Evolutionary conservation across 1,284 basidiomycete genomes (phyloP).

Genomic region (Naganishia albida): DNA sequence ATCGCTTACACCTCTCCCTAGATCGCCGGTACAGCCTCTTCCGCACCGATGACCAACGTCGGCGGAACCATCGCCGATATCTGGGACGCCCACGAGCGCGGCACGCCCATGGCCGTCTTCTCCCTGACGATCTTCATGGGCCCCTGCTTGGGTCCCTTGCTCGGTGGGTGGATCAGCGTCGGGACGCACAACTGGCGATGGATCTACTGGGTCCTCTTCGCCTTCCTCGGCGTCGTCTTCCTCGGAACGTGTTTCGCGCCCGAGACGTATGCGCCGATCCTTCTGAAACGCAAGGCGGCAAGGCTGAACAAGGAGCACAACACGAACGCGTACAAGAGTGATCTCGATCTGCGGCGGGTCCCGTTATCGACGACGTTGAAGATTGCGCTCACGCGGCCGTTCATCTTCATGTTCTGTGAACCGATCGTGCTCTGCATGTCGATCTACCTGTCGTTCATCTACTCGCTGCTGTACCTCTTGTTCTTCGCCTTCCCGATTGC

Average conservation of each 20-base stretch:
- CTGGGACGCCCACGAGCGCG: slow-evolving; percentile 54
- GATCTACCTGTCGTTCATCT: slow-evolving; percentile 57
- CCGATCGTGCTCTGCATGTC: slow-evolving; percentile 55
- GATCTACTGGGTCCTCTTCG: slow-evolving; percentile 56
- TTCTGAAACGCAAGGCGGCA: slow-evolving; percentile 49
- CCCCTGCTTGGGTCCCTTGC: slow-evolving; percentile 54
- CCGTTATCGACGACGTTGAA: slow-evolving; percentile 47
- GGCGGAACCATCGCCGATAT: slow-evolving; percentile 57
- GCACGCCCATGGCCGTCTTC: slow-evolving; percentile 56
- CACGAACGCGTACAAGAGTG: slow-evolving; percentile 46
- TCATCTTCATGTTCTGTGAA: slow-evolving; percentile 54
- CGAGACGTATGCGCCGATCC: slow-evolving; percentile 52
- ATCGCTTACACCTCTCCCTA: background rate
- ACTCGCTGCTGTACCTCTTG: slow-evolving; percentile 50
- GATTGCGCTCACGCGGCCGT: slow-evolving; percentile 50
- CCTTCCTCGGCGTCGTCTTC: slow-evolving; percentile 48
- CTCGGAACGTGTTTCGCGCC: slow-evolving; percentile 46
- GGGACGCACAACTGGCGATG: slow-evolving; percentile 52
- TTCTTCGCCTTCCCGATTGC: slow-evolving; percentile 52
- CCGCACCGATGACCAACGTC: slow-evolving; percentile 56
- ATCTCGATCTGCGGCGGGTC: slow-evolving; percentile 40
- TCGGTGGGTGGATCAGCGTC: slow-evolving; percentile 51
- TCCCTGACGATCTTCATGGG: slow-evolving; percentile 46
- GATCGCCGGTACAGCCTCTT: slow-evolving; percentile 54
- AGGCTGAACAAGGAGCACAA: slow-evolving; percentile 51